These are phyloP conservation scores for Lactarius sp. DNA, from an alignment of 768 basidiomycete genomes.

Conservation along the genomic window DNA sequence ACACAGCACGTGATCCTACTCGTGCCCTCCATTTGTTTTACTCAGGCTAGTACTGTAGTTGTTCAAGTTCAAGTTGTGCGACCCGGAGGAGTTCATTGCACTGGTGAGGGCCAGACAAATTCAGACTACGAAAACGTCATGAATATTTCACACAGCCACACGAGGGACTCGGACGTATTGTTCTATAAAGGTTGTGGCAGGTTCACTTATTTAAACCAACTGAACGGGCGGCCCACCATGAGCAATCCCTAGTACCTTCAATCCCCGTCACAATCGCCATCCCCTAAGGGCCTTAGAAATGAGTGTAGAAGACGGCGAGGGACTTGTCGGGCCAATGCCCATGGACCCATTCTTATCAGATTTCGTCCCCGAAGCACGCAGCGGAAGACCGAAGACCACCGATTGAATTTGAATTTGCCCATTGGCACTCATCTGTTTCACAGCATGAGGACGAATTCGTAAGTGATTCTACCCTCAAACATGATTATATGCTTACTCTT, in stretches of 20 bases:
- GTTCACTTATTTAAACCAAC: neutral
- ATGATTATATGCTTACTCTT: neutral
- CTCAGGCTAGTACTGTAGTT: no score
- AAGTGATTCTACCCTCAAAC: neutral
- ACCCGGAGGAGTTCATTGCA: no score
- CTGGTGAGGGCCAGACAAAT: neutral
- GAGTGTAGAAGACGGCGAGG: conserved; percentile 1
- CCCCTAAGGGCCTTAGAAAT: neutral
- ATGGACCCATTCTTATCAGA: neutral
- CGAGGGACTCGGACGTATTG: neutral
- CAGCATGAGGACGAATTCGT: neutral
- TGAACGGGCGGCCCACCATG: no score
- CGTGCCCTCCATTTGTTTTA: no score
- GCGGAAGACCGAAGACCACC: neutral
- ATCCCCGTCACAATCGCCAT: neutral
- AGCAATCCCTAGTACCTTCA: neutral
- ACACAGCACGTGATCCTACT: no score
- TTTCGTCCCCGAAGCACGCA: neutral
- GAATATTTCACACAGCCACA: neutral
- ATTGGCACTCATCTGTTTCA: neutral
- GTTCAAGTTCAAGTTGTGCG: no score
- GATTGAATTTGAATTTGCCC: neutral
- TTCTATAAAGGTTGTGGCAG: neutral
- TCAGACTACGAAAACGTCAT: neutral
- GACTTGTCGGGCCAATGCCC: conserved; percentile 10